A percentile compares a stretch with the other conserved stretches of the same genome.
phyloP scores from a whole-genome alignment of 2,329 filamentous ascomycete species.

The Xylaria digitata region DNA sequence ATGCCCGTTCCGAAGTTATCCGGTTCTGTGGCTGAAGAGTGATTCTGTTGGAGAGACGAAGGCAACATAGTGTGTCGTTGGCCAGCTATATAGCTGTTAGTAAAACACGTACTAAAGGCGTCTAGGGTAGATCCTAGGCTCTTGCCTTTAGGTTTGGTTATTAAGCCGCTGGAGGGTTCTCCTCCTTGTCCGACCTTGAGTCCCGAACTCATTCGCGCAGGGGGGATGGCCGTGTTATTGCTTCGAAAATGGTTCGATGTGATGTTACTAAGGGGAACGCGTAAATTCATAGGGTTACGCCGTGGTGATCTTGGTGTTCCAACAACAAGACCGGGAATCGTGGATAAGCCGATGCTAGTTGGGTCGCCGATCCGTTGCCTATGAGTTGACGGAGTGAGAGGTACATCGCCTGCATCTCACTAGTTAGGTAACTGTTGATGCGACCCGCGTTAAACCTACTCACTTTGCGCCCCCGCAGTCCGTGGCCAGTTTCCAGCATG shows the following conservation, averaged over 20 bases:
- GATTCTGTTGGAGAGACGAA: conserved; percentile 39
- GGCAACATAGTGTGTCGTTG: conserved; percentile 41
- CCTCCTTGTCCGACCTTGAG: conserved; percentile 46
- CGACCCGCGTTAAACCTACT: not conserved
- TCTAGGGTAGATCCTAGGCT: not conserved
- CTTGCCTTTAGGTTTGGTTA: conserved; percentile 44
- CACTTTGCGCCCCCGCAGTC: conserved; percentile 33
- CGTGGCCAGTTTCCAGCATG: conserved; percentile 34
- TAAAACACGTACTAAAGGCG: not conserved
- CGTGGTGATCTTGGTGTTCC: conserved; percentile 45
- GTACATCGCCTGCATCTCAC: conserved; percentile 44
- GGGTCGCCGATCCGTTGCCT: conserved; percentile 47
- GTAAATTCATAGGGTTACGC: conserved; percentile 36
- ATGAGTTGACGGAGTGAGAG: conserved; percentile 52
- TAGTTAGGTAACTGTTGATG: conserved; percentile 19
- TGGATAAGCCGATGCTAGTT: conserved; percentile 45
- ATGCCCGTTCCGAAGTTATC: conserved; percentile 36
- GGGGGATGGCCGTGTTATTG: conserved; percentile 37
- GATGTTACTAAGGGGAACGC: conserved; percentile 34
- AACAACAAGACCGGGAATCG: conserved; percentile 49
- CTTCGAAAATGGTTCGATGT: conserved; percentile 39
- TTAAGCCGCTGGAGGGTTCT: conserved; percentile 32
- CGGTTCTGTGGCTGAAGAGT: conserved; percentile 28
- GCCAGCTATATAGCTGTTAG: conserved; percentile 38
- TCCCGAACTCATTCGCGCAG: conserved; percentile 48